phyloP scores from a whole-genome alignment of 129 eudicot species.

The Artemisia tridentata region DNA sequence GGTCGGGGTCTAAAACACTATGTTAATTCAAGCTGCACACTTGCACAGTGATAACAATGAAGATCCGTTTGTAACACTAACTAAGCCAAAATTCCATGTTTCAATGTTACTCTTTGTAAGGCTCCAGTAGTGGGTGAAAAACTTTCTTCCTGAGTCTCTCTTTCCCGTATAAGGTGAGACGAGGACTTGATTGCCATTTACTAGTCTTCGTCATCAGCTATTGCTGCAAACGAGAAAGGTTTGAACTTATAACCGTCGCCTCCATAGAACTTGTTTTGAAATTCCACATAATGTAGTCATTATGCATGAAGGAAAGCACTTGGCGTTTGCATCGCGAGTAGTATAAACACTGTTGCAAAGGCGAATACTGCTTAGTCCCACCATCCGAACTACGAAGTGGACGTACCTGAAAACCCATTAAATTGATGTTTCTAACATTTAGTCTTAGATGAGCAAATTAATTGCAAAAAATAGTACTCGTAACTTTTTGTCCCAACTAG shows the following conservation, averaged over 20 bases:
- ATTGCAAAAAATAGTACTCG: too few relatives aligned
- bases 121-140: constrained; percentile 25
- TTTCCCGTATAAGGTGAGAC: constrained; percentile 14
- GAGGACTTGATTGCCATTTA: constrained; percentile 25
- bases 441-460: too few relatives aligned
- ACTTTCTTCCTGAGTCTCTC: constrained; percentile 12
- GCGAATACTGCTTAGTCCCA: constrained; percentile 91
- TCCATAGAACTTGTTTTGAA: too few relatives aligned
- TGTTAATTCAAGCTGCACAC: constrained; percentile 41
- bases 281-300: too few relatives aligned
- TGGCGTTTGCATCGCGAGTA: constrained; percentile 88
- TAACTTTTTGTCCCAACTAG: too few relatives aligned
- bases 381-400: constrained; percentile 61
- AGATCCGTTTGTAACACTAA: constrained; percentile 26
- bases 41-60: constrained; percentile 32
- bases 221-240: too few relatives aligned
- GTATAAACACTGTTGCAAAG: constrained; percentile 86
- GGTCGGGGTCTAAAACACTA: constrained; percentile 38
- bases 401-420: constrained; percentile 61
- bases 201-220: constrained; percentile 87
- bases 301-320: too few relatives aligned
- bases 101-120: constrained; percentile 9
- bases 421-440: background rate
- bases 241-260: too few relatives aligned
- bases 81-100: constrained; percentile 40